These are phyloP conservation scores for Alternaria ventricosa DNA, from an alignment of 2,329 filamentous ascomycete species.

Conservation along the genomic window DNA sequence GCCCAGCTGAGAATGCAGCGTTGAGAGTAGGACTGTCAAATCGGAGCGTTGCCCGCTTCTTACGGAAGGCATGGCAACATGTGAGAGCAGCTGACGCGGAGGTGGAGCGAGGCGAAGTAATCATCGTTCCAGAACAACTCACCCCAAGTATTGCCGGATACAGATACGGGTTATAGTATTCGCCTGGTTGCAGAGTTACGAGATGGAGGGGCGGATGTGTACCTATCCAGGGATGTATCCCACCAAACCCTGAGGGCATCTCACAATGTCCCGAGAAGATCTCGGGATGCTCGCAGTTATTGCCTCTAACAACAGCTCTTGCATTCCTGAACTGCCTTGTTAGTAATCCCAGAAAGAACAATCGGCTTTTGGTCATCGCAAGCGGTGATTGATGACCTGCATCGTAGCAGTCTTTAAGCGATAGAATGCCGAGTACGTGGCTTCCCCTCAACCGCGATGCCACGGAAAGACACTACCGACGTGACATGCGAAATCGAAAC, in stretches of 20 bases:
- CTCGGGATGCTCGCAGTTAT: background rate
- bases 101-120: conserved; percentile 20
- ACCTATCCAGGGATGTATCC: conserved; percentile 1
- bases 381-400: background rate
- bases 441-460: conserved; percentile 33
- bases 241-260: background rate
- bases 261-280: background rate
- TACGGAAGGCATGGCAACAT: conserved; percentile 7
- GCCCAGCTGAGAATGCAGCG: conserved; percentile 5
- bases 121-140: conserved; percentile 26
- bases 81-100: conserved; percentile 27
- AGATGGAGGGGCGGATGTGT: conserved; percentile 8
- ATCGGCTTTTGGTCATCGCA: background rate
- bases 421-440: conserved; percentile 29
- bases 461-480: conserved; percentile 16
- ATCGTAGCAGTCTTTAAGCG: conserved; percentile 2
- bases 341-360: background rate
- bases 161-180: conserved; percentile 25
- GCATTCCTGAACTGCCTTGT: background rate
- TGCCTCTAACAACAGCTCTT: background rate
- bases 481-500: conserved; percentile 5
- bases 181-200: conserved; percentile 14
- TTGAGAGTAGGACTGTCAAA: conserved; percentile 6
- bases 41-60: conserved; percentile 7
- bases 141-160: conserved; percentile 10